Evolutionary conservation across 1,139 yeast genomes (phyloP).

Genomic region (Magnusiomyces clavatus): DNA sequence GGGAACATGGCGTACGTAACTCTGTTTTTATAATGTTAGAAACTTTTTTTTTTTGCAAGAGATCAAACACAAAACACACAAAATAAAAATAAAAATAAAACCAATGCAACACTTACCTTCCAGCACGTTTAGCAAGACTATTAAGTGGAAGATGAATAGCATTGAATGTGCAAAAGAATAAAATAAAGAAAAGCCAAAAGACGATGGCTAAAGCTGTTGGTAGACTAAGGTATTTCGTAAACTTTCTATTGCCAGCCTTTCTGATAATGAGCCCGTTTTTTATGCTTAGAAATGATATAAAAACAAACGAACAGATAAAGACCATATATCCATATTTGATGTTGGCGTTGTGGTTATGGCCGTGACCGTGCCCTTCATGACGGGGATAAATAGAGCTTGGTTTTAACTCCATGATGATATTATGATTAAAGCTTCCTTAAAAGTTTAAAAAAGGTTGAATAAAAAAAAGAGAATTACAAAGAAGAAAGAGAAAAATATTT

Average conservation of each 20-base stretch:
- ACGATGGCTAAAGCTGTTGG: constrained; percentile 31
- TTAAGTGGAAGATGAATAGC: constrained; percentile 24
- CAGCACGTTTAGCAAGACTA: constrained; percentile 29
- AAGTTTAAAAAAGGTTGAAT: not conserved
- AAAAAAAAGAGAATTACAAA: not conserved
- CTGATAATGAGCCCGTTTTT: not conserved
- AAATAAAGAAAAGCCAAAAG: constrained; percentile 33
- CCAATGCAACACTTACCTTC: constrained; percentile 17
- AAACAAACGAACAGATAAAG: constrained; percentile 32
- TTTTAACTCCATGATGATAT: constrained; percentile 1
- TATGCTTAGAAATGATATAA: not conserved
- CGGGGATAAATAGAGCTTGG: constrained; percentile 15
- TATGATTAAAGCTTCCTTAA: not conserved
- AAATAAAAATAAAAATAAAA: no score
- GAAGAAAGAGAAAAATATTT: not conserved
- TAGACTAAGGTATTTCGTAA: constrained; percentile 14
- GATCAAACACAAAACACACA: no score
- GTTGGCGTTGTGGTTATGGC: constrained; percentile 32
- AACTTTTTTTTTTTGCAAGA: no score
- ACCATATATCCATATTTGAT: constrained; percentile 44
- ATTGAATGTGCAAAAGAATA: constrained; percentile 23
- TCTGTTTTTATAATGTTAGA: constrained; percentile 28
- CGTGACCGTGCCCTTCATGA: constrained; percentile 31
- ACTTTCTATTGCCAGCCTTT: not conserved
- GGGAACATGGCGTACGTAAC: constrained; percentile 61